Base-by-base conservation (phyloP, 140 eudicot species). In the Bidens hawaiensis region DNA sequence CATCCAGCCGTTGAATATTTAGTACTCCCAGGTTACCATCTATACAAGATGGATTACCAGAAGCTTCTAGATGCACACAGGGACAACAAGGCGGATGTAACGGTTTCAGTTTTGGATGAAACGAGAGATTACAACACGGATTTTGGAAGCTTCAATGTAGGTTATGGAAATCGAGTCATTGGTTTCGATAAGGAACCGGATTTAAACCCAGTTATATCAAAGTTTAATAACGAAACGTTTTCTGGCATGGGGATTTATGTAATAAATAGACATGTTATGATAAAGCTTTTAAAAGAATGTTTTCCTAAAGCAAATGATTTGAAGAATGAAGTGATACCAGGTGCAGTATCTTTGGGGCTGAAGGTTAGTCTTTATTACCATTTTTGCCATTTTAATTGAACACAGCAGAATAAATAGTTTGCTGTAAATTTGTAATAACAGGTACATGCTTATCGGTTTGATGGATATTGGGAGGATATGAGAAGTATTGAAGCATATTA, bases 391-490 rank as follows among this genome's bases (percentile, higher is more conserved):
- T 21, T 22, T 10, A 38, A 41, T 41, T 17, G 30, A 42, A 56
- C 13, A 51, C 33, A 51, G 18, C 0, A 23, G 11, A 43, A 42
- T 13, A 28, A 30, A 15, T 41, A 3, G 1, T 42, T 19, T 41
- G 17, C 21, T 2, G 7, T 15, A 23, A 68, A 17, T 23, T 28
- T 45, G 65, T 38, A 65, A 79, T 5, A 18, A 51, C 50, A 91
- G 99, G 82, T 91, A 47, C 76, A 82, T 24, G 96, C 89, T 16
- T 79, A 85, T 54, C 70, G 26, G 48, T 88, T 85, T 68, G 78
- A 81, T 61, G 99, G 96, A 40, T 82, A 88, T 53, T 88, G 96
- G 96, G 95, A 88, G 60, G 89, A 81, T 42, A 88, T 93, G 95
- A 80, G 89, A 72, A 88, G 82, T 77, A 83, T 93, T 46, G 84